These are phyloP conservation scores for Hypoxylon lenormandii DNA, from an alignment of 495 filamentous ascomycete genomes.

Conservation along the genomic window DNA sequence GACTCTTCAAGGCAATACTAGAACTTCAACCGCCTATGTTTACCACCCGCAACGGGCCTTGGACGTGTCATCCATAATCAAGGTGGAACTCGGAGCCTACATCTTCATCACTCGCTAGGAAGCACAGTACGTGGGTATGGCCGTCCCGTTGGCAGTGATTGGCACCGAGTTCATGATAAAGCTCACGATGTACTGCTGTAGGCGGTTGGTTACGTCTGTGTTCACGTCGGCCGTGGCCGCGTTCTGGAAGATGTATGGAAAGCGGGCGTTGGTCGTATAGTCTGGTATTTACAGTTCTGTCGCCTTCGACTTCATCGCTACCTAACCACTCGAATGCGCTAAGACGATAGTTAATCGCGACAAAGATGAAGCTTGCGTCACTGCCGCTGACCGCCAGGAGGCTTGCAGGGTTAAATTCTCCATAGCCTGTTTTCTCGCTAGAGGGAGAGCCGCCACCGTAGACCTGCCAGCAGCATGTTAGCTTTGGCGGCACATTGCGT, in stretches of 20 bases:
- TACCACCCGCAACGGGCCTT: slow-evolving; percentile 15
- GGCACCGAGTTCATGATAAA: slow-evolving; percentile 14
- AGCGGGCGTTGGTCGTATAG: slow-evolving; percentile 63
- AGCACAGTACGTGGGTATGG: slow-evolving; percentile 3
- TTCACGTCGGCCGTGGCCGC: background rate
- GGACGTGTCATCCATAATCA: slow-evolving; percentile 1
- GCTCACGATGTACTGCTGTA: slow-evolving; percentile 24
- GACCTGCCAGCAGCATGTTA: background rate
- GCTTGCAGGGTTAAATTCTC: slow-evolving; percentile 15
- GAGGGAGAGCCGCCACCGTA: slow-evolving; percentile 14
- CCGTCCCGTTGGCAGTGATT: background rate
- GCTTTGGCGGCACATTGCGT: background rate
- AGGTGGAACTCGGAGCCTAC: background rate
- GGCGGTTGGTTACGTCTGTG: slow-evolving; percentile 10
- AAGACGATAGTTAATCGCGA: slow-evolving; percentile 70
- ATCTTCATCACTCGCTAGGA: slow-evolving; percentile 3
- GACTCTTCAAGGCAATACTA: background rate
- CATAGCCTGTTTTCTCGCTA: slow-evolving; percentile 16
- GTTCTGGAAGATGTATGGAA: slow-evolving; percentile 43
- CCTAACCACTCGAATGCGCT: slow-evolving; percentile 73
- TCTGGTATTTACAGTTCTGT: slow-evolving; percentile 66
- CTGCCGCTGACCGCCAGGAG: slow-evolving; percentile 4
- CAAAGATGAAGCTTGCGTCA: slow-evolving; percentile 59
- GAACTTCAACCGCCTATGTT: too few species aligned
- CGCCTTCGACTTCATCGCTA: slow-evolving; percentile 53